Percentiles rank a stretch among this genome's conserved stretches.
Evolutionary conservation across 768 basidiomycete species (phyloP).

Genomic region (Lentinula sp.): DNA sequence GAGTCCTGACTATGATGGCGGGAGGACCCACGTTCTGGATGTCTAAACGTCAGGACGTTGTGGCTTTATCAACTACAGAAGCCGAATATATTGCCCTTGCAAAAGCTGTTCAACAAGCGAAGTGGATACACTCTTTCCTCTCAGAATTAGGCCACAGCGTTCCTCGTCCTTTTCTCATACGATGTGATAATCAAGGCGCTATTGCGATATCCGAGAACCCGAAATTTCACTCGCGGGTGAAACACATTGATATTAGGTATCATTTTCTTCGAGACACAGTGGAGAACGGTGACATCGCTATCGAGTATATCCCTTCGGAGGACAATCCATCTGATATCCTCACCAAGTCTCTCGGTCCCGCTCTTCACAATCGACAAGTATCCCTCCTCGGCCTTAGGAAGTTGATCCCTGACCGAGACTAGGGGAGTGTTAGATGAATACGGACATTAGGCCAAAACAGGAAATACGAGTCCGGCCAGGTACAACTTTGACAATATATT

Average conservation of each 20-base stretch:
- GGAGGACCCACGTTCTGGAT: background rate
- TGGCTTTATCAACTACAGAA: background rate
- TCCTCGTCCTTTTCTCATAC: background rate
- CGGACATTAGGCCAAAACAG: no score
- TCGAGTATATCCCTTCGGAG: no score
- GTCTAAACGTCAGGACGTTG: background rate
- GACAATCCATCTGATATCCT: no score
- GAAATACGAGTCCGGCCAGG: no score
- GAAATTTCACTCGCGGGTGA: slow-evolving; percentile 18
- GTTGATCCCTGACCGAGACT: no score
- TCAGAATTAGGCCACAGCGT: background rate
- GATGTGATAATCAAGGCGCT: slow-evolving; percentile 20
- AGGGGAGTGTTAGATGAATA: no score
- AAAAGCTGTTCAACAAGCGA: background rate
- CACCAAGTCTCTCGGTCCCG: no score
- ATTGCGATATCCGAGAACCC: slow-evolving; percentile 18
- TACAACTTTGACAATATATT: no score
- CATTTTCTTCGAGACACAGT: slow-evolving; percentile 24
- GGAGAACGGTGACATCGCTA: background rate
- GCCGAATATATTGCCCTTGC: background rate
- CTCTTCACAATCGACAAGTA: no score
- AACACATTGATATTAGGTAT: slow-evolving; percentile 29
- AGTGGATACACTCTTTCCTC: background rate
- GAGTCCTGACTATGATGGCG: background rate
- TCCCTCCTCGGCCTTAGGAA: no score